Evolutionary conservation across 2,329 filamentous ascomycete species (phyloP), one percentile per base, ranked within the genome.

Genomic region (Coniella vitis): DNA sequence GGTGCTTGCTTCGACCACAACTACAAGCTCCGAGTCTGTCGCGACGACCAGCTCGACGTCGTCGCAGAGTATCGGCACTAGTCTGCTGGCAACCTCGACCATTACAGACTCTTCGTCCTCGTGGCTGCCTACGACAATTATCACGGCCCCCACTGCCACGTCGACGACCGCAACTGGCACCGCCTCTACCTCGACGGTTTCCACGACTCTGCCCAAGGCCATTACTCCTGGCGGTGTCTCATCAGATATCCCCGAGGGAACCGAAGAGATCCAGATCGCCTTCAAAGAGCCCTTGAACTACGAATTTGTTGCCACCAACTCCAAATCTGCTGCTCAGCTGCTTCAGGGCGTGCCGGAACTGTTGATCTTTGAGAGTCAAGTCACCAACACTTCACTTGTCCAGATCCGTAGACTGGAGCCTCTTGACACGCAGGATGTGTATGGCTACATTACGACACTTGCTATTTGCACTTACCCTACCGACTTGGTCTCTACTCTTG

Each of bases 231-330:
- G 77, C 48, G 77, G 78, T 25, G 73, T 77, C 42, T 71, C 74
- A 17, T 57, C 63, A 9, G 52, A 69, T 4, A 65, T 73, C 16
- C 86, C 87, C 0, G 67, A 73, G 3, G 86, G 87, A 57, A 81
- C 79, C 1, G 81, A 79, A 4, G 68, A 87, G 57, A 84, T 95
- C 57, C 89, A 95, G 63, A 76, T 97, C 54, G 93, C 87, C 31
- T 96, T 97, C 75, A 72, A 80, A 45, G 85, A 82, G 61, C 78
- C 79, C 1, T 76, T 95, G 57, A 91, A 94, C 69, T 98, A 93
- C 65, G 70, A 78, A 8, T 95, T 94, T 62, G 86, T 97, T 22
- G 83, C 85, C 10, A 72, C 71, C 19, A 81, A 85, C 54, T 74
- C 81, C 13, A 75, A 84, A 55, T 86, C 90, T 16, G 86, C 88